Percentiles rank a stretch among this genome's conserved stretches.
Conservation (phyloP, 2,329 filamentous ascomycete species). For the Fusarium haematococcum region DNA sequence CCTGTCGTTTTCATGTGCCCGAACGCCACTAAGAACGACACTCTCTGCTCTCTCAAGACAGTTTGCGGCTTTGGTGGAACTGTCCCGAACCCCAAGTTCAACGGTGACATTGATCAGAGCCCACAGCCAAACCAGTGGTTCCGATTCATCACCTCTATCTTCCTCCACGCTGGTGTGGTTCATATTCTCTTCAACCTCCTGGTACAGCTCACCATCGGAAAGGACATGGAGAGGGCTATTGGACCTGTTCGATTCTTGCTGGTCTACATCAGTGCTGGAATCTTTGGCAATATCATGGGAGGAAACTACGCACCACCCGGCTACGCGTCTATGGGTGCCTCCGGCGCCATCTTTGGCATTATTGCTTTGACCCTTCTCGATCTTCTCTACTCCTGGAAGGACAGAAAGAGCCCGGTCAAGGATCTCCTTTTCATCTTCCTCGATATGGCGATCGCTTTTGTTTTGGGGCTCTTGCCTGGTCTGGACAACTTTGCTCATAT, state of each 20-base stretch:
- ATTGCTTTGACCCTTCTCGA: slow-evolving; percentile 90
- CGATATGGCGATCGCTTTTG: slow-evolving; percentile 90
- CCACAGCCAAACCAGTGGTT: slow-evolving; percentile 93
- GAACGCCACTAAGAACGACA: slow-evolving; percentile 73
- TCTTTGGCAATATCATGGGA: slow-evolving; percentile 95
- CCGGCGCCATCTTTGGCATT: slow-evolving; percentile 90
- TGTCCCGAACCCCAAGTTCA: slow-evolving; percentile 73
- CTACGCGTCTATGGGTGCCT: slow-evolving; percentile 88
- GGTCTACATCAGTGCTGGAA: slow-evolving; percentile 90
- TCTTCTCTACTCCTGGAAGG: slow-evolving; percentile 90
- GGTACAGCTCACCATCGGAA: slow-evolving; percentile 87
- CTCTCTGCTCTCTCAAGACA: slow-evolving; percentile 78
- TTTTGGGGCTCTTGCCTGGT: slow-evolving; percentile 89
- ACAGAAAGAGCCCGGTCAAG: slow-evolving; percentile 79
- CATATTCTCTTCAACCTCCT: slow-evolving; percentile 97
- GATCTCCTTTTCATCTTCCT: slow-evolving; percentile 90
- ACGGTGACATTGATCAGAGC: slow-evolving; percentile 60
- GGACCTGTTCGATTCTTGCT: slow-evolving; percentile 88
- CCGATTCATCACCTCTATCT: slow-evolving; percentile 95
- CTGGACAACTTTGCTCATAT: slow-evolving; percentile 98
- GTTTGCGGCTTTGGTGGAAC: slow-evolving; percentile 84
- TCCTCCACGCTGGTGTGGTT: slow-evolving; percentile 92
- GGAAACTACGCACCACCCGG: slow-evolving; percentile 90
- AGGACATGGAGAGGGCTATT: slow-evolving; percentile 92
- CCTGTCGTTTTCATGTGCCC: slow-evolving; percentile 80